Conservation (phyloP, 2,329 filamentous ascomycete genomes). For the Ceratocystis eucalypticola region DNA sequence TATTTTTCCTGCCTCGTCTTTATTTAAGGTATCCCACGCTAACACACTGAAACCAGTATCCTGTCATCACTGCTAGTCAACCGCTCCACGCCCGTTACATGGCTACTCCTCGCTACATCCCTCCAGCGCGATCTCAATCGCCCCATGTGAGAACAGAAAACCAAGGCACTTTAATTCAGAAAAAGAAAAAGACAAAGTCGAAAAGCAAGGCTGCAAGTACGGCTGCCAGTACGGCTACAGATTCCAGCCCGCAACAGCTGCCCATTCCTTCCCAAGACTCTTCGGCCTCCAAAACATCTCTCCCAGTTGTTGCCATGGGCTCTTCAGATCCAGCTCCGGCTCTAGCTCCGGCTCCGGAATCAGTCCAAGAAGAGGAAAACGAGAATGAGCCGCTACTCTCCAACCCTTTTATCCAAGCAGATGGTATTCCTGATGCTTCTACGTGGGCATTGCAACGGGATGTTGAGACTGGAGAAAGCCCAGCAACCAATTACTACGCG, state of each 20-base stretch:
- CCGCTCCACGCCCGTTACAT: constrained; percentile 55
- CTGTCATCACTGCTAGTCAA: constrained; percentile 71
- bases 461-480: not conserved
- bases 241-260: not conserved
- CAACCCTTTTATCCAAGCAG: constrained; percentile 16
- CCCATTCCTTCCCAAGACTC: not conserved
- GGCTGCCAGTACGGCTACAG: not conserved
- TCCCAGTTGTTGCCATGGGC: not conserved
- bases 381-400: constrained; percentile 3
- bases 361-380: not conserved
- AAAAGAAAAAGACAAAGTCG: constrained; percentile 29
- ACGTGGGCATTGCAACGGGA: not conserved
- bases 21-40: not conserved
- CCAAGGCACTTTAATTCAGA: constrained; percentile 27
- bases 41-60: constrained; percentile 47
- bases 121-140: constrained; percentile 21
- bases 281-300: not conserved
- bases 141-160: constrained; percentile 6
- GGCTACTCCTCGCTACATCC: constrained; percentile 17
- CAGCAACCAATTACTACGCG: constrained; percentile 23
- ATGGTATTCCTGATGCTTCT: not conserved
- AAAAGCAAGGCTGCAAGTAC: not conserved
- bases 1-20: not conserved
- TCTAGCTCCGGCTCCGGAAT: not conserved
- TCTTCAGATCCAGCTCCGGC: not conserved